phyloP scores from a whole-genome alignment of 371 early-diverging fungal species.

The Nematocida sp. region DNA sequence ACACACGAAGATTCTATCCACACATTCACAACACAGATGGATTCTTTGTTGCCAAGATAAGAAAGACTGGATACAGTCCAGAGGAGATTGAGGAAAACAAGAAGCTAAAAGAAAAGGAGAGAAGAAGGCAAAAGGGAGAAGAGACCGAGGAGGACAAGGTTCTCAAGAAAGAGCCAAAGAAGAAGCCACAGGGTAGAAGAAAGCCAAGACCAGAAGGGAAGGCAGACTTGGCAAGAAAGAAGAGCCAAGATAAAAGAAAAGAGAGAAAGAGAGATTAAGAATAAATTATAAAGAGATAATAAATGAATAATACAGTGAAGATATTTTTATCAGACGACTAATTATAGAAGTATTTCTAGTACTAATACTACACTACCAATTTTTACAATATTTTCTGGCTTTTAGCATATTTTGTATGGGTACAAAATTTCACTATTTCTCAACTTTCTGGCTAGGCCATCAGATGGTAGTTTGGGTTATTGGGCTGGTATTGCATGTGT shows the following conservation, averaged over 20 bases:
- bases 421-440: too few species aligned
- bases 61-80: constrained; percentile 72
- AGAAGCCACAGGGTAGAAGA: background rate
- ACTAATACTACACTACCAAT: too few species aligned
- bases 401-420: too few species aligned
- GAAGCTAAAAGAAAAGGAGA: background rate
- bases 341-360: too few species aligned
- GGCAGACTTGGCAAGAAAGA: background rate
- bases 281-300: background rate
- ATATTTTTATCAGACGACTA: too few species aligned
- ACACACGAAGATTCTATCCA: constrained; percentile 89
- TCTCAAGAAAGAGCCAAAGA: background rate
- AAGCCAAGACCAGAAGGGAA: background rate
- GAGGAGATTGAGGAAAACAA: constrained; percentile 26
- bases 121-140: constrained; percentile 1
- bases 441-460: too few species aligned
- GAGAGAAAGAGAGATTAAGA: background rate
- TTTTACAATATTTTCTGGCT: too few species aligned
- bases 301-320: background rate
- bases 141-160: background rate
- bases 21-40: constrained; percentile 99
- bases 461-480: too few species aligned
- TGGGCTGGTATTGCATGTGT: too few species aligned
- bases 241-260: background rate
- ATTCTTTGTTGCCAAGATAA: constrained; percentile 94